Conservation (phyloP, 1,284 basidiomycete genomes). For the Melanopsichium pennsylvanicum region DNA sequence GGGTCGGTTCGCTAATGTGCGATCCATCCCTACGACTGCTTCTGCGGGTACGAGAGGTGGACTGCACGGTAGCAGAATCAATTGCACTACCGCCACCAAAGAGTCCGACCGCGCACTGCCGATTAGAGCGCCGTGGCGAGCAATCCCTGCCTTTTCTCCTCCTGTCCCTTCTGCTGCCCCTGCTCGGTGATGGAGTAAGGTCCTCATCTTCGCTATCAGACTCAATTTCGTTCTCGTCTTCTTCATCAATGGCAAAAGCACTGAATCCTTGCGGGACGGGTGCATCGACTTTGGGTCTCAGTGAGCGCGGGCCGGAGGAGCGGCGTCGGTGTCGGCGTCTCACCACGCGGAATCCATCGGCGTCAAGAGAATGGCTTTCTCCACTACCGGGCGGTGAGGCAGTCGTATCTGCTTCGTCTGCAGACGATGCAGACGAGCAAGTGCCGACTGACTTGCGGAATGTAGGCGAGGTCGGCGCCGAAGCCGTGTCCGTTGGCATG, state of each 20-base stretch:
- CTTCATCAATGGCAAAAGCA: constrained; percentile 38
- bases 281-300: constrained; percentile 54
- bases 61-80: background rate
- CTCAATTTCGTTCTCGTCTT: constrained; percentile 11
- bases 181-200: constrained; percentile 14
- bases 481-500: constrained; percentile 31
- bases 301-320: constrained; percentile 26
- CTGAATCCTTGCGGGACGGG: constrained; percentile 47
- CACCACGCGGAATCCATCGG: constrained; percentile 45
- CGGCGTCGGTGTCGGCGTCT: constrained; percentile 28
- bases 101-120: constrained; percentile 54
- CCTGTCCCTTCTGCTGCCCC: constrained; percentile 3
- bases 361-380: constrained; percentile 10
- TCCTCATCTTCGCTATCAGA: constrained; percentile 32
- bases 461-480: constrained; percentile 39
- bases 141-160: constrained; percentile 15
- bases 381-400: constrained; percentile 2
- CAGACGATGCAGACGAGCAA: constrained; percentile 8
- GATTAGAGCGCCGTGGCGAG: constrained; percentile 33
- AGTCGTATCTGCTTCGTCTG: constrained; percentile 22
- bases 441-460: constrained; percentile 13
- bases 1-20: constrained; percentile 13
- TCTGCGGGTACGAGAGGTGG: constrained; percentile 8
- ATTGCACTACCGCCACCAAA: constrained; percentile 34
- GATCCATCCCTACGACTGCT: constrained; percentile 12